Base-by-base conservation (phyloP, 75 land plant genomes). In the Adiantum capillusveneris region DNA sequence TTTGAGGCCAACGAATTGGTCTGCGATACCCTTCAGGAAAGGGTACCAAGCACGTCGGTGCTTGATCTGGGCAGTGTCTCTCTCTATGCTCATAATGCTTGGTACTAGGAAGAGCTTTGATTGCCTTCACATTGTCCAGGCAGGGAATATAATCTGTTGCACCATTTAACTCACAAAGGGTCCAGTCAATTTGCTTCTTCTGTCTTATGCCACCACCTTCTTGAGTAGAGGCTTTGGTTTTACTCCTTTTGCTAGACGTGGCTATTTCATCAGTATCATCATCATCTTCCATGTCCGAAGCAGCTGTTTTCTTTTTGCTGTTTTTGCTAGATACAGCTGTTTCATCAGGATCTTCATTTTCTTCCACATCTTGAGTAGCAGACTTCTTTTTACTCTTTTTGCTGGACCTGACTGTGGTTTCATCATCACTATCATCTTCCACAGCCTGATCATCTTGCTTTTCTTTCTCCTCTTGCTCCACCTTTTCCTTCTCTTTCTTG, bases 61-160 rank as follows among this genome's bases (percentile, higher is more conserved):
- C 46, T 25, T 65, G 70, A 29, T 77, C 63, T 43, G 84, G 86
- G 39, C 86, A 83, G 29, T 83, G 86, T 36, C 86, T 74, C 56
- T 83, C 86, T 25, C 86, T 37, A 43, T 83, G 86, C 67, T 83
- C 78, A 49, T 69, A 83, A 60, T 83, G 86, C 29, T 67, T 76
- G 0, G 81, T 78, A 31, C 69, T 66, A 11, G 6, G 61, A 16
- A 77, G 71, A 1, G 58, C 55, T 50, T 56, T 55, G 6, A 83
- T 74, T 21, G 77, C 85, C 27, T 73, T 57, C 11, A 30, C 50
- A 67, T 83, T 83, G 68, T 83, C 86, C 7, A 83, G 72, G 50
- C 86, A 83, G 25, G 86, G 86, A 42, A 83, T 83, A 59, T 69
- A 83, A 57, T 81, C 86, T 2, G 72, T 60, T 26, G 81, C 77